Evolutionary conservation across 2,329 filamentous ascomycete species (phyloP).

Genomic region (Beauveria varroae): DNA sequence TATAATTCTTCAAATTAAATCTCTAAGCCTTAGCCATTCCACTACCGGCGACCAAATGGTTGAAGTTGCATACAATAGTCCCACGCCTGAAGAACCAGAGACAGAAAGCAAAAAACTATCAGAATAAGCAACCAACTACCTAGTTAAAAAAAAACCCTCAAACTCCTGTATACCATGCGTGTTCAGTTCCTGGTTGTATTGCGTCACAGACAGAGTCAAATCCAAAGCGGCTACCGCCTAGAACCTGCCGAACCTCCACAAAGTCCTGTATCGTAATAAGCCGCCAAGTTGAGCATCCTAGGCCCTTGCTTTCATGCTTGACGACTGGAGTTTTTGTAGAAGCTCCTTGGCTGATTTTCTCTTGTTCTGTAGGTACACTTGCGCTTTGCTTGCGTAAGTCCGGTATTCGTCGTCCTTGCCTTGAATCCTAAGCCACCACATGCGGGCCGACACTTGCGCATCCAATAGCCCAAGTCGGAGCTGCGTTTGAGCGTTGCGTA

Average conservation of each 20-base stretch:
- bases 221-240: neutral
- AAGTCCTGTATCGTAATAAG: neutral
- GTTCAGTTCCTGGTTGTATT: neutral
- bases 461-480: conserved; percentile 39
- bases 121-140: conserved; percentile 1
- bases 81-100: neutral
- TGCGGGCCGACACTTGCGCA: conserved; percentile 48
- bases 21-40: neutral
- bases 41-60: neutral
- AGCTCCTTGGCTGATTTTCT: conserved; percentile 23
- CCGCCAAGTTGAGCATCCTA: neutral
- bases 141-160: neutral
- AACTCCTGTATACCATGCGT: conserved; percentile 8
- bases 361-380: conserved; percentile 32
- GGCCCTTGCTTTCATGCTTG: neutral
- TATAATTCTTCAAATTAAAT: conserved; percentile 6
- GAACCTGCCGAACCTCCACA: neutral
- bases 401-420: conserved; percentile 40
- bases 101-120: neutral
- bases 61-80: neutral
- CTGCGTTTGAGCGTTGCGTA: conserved; percentile 26
- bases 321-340: conserved; percentile 14
- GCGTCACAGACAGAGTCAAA: neutral
- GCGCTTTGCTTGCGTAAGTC: conserved; percentile 41
- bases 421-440: conserved; percentile 49